Base-by-base conservation (phyloP, 2,329 filamentous ascomycete genomes). In the Acephala macrosclerotiorum region DNA sequence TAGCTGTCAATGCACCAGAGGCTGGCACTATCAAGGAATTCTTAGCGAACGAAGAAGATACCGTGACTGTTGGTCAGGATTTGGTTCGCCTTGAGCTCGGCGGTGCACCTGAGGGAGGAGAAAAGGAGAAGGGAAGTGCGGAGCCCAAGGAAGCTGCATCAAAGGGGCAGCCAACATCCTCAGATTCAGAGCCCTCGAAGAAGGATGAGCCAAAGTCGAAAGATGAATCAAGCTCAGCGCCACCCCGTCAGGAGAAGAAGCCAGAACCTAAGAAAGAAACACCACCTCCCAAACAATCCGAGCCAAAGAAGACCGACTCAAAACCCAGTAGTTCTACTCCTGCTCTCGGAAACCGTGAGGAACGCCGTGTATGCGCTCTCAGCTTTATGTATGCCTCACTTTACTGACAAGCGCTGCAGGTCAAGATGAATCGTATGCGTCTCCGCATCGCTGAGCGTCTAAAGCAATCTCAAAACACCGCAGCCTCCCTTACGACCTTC, bases 381-480 rank as follows among this genome's bases (percentile, higher is more conserved):
- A 25, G 11, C 35, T 18, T 1, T 42, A 18, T 38, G 20, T 7
- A 16, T 6, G 18, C 14, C 25, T 40, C 25, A n/a, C 16, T 20
- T 11, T 63, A 35, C 65, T 72, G 60, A 73, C 49, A 49, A 60
- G 22, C 68, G 51, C 62, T 69, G 63, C 74, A 96, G 92, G 93
- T 98, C 76, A 99, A 99, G 87, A 99, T 99, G 96, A 98, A 98
- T 85, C 93, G 96, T 71, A 99, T 99, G 96, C 94, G 96, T 71
- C 88, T 98, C 68, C 91, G 96, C 68, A 99, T 98, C 73, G 93
- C 96, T 59, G 96, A 99, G 84, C 94, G 96, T 73, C 87, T 99
- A 71, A 99, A 99, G 88, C 96, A 99, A 80, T 98, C 96, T 22
- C 96, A 99, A 79, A 99, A 99, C 83, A 98, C 96, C 1, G 95